These are phyloP conservation scores for Orobanche coerulescens DNA, from an alignment of 257 asterid species.

Conservation along the genomic window DNA sequence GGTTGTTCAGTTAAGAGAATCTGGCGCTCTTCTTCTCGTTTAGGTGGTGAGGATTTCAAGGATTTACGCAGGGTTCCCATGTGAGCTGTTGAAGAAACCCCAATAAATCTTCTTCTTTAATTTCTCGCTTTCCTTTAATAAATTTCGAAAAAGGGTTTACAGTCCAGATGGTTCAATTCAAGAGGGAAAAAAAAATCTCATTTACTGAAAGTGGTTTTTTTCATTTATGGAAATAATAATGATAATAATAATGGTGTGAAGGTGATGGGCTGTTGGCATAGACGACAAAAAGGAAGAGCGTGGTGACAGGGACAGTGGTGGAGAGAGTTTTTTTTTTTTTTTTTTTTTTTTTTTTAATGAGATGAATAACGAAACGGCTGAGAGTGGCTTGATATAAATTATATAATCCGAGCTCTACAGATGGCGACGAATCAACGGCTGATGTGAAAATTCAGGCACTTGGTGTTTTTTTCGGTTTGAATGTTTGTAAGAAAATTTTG, in stretches of 20 bases:
- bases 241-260: slow-evolving; percentile 4
- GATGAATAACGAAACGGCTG: background rate
- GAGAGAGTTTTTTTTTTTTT: slow-evolving; percentile 7
- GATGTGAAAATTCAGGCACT: background rate
- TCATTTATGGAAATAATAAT: background rate
- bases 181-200: background rate
- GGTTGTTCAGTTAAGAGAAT: slow-evolving; percentile 25
- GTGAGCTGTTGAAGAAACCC: background rate
- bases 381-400: background rate
- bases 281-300: background rate
- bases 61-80: slow-evolving; percentile 32
- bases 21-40: slow-evolving; percentile 27
- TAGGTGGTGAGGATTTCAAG: slow-evolving; percentile 23
- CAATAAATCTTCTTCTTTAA: background rate
- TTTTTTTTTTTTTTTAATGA: slow-evolving; percentile 6
- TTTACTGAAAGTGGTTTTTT: background rate
- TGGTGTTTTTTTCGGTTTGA: background rate
- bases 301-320: background rate
- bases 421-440: slow-evolving; percentile 15
- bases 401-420: slow-evolving; percentile 7
- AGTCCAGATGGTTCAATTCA: slow-evolving; percentile 2
- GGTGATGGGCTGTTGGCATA: slow-evolving; percentile 24
- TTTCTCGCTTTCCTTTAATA: background rate
- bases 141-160: background rate
- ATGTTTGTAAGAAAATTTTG: background rate